Conservation (phyloP, 768 basidiomycete species). For the Mrakia blollopis region DNA sequence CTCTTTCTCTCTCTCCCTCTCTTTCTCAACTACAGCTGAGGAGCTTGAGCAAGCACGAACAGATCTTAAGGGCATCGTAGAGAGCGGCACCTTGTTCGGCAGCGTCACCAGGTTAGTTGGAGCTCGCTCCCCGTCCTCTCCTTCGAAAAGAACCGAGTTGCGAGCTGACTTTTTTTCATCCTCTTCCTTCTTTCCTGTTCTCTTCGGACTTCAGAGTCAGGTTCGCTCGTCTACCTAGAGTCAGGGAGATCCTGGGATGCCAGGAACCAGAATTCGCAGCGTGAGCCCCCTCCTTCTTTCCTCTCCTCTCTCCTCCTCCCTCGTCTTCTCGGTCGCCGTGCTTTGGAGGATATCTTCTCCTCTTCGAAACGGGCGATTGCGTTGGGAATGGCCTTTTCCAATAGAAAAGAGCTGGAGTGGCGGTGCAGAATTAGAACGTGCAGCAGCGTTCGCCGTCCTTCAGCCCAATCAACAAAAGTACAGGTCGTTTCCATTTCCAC, state of each 20-base stretch:
- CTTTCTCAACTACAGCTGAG: slow-evolving; percentile 48
- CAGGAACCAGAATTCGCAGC: slow-evolving; percentile 35
- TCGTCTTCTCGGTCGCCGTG: neutral
- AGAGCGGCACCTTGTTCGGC: slow-evolving; percentile 70
- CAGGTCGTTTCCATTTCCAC: no score
- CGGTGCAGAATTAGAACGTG: no score
- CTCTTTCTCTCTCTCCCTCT: neutral
- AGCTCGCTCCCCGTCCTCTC: neutral
- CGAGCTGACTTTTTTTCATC: slow-evolving; percentile 20
- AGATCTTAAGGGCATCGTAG: slow-evolving; percentile 68
- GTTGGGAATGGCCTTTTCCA: no score
- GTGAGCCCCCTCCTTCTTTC: slow-evolving; percentile 45
- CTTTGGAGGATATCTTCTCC: no score
- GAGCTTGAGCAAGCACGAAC: slow-evolving; percentile 68
- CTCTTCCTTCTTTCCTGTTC: slow-evolving; percentile 23
- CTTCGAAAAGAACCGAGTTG: neutral
- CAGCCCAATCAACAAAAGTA: no score
- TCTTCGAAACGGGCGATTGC: no score
- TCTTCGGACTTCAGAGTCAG: slow-evolving; percentile 56
- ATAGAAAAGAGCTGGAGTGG: no score
- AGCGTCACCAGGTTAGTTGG: slow-evolving; percentile 66
- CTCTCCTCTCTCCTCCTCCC: slow-evolving; percentile 36
- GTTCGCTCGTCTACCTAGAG: slow-evolving; percentile 67
- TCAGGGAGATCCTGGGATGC: slow-evolving; percentile 69
- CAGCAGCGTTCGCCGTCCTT: no score